Conservation (phyloP, 2,329 filamentous ascomycete species). For the Xylaria sp. region DNA sequence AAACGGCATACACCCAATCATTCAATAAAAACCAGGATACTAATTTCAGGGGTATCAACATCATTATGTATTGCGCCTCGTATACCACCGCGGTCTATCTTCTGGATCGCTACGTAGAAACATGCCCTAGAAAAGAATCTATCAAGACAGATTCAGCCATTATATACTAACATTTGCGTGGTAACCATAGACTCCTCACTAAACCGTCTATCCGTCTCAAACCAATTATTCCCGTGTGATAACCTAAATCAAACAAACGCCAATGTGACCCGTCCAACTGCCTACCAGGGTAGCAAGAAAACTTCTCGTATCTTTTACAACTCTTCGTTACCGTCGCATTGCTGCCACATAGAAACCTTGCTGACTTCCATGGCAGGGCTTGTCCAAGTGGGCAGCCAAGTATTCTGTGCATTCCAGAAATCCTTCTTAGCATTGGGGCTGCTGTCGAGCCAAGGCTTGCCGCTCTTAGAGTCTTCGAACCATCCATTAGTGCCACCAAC, state of each 20-base stretch:
- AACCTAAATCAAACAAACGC: constrained; percentile 29
- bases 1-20: background rate
- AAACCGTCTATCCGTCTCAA: constrained; percentile 34
- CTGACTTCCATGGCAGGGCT: constrained; percentile 74
- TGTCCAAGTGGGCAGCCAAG: constrained; percentile 79
- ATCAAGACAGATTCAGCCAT: constrained; percentile 12
- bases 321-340: constrained; percentile 71
- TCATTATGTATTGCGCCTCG: constrained; percentile 28
- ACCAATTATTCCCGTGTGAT: constrained; percentile 32
- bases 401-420: constrained; percentile 76
- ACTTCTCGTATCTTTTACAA: constrained; percentile 50
- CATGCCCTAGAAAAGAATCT: constrained; percentile 11
- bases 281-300: background rate
- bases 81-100: constrained; percentile 18
- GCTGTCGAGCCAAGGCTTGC: constrained; percentile 83
- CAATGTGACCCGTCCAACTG: constrained; percentile 9
- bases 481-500: constrained; percentile 85
- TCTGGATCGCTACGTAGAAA: constrained; percentile 17
- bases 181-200: constrained; percentile 27
- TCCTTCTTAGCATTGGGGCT: constrained; percentile 75
- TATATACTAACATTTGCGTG: constrained; percentile 31
- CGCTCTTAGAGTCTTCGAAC: constrained; percentile 78
- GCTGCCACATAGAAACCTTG: constrained; percentile 77
- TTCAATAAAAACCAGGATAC: background rate
- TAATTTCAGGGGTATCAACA: constrained; percentile 28